Evolutionary conservation across 2,329 filamentous ascomycete genomes (phyloP), one percentile per base, ranked within the genome.

Genomic region (Aspergillus novoparasiticus): DNA sequence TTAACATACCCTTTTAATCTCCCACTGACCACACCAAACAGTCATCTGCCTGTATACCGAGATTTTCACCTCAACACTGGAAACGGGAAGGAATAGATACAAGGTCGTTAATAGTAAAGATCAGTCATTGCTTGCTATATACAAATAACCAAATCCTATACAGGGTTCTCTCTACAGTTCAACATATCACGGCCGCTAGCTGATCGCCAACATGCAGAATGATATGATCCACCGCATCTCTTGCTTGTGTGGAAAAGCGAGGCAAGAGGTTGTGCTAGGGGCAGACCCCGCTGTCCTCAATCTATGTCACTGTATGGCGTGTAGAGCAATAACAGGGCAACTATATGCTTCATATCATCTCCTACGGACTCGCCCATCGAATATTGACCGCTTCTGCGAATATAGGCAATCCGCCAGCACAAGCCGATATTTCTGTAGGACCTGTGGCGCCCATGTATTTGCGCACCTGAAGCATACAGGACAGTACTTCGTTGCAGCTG

Each of bases 221-320:
- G 28, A 32, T 28, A 14, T 21, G 48, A 32, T n/a, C 19, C 28
- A n/a, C 11, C 48, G n/a, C 19, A 69, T 76, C 53, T 59, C 71
- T 53, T 78, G 76, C 64, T 64, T 77, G 36, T 78, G 76, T 48
- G 67, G 72, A 30, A 58, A 60, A 51, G 63, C 71, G 48, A 66
- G 64, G 23, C 68, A 72, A 51, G 64, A 69, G 21, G 65, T 77
- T 32, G 51, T 65, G 21, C 62, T 78, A 21, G 68, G 70, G 34
- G 61, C 53, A 54, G 66, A 72, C 48, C 67, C 64, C 32, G 64
- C 64, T 23, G 60, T 64, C 16, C 69, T 76, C n/a, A 66, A 75
- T 57, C 65, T 87, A 65, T 87, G 85, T 71, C 82, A 86, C 68
- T 87, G 85, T 76, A 72, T 73, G 63, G 77, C 73, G 30, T 87